Evolutionary conservation across 2,329 filamentous ascomycete genomes (phyloP), one percentile per base, ranked within the genome.

Genomic region (Xylaria arbuscula): DNA sequence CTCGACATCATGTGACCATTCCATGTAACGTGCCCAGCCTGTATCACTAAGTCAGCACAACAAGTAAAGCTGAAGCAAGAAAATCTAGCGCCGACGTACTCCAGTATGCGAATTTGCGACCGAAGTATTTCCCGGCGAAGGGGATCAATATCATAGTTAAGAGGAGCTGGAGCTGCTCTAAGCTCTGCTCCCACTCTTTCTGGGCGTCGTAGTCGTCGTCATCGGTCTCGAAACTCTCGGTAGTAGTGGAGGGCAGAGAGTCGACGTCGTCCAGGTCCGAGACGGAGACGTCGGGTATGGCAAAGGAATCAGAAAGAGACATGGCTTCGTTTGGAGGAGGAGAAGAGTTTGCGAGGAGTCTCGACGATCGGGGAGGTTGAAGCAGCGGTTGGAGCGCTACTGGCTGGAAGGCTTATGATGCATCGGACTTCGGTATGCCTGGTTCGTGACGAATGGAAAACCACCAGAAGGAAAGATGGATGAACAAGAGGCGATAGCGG

Each of bases 1-100:
- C 69, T 97, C 91, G 64, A 97, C 91, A 68, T 86, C 81, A 78
- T 97, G 96, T 80, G 92, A 91, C 94, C 94, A 98, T 79, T 93
- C 89, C 94, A 98, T 98, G 78, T 94, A 97, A 76, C 91, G 90
- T 24, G 90, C 91, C 94, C 95, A 98, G 73, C 93, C 94, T 97
- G 74, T 51, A 55, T 28, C 48, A 48, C 24, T 68, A 48, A 63
- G 62, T 72, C 66, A 72, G 50, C 55, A 56, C 42, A n/a, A 60
- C 2, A 53, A 40, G 32, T 22, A 42, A 62, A 10, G 2, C 8
- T 22, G 10, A 5, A 45, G 15, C 15, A 2, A 13, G 13, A 9
- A 17, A 28, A 6, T 24, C 15, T 0, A 28, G 50, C n/a, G 17
- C 8, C 3, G 59, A 85, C 91, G 79, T 86, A 98, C 95, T 93